Evolutionary conservation across 495 filamentous ascomycete species (phyloP).

Genomic region (Talaromyces thailandensis): DNA sequence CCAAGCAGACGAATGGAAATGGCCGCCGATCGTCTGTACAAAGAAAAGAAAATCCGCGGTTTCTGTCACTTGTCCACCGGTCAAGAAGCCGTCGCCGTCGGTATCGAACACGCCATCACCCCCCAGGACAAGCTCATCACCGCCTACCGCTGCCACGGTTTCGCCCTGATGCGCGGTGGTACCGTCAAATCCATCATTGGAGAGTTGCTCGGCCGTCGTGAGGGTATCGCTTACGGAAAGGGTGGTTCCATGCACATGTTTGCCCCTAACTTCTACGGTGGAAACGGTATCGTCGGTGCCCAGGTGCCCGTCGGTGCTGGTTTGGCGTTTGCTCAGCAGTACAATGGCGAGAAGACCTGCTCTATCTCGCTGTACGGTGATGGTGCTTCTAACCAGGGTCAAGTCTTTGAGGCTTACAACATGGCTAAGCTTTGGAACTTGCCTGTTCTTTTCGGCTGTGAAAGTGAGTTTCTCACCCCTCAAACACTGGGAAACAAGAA

Average conservation of each 20-base stretch:
- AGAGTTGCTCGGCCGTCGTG: slow-evolving; percentile 87
- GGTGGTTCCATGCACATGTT: slow-evolving; percentile 99
- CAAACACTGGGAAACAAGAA: too few species aligned
- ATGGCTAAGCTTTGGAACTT: slow-evolving; percentile 99
- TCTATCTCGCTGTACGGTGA: slow-evolving; percentile 92
- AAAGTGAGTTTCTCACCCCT: slow-evolving; percentile 72
- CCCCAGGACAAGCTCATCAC: slow-evolving; percentile 93
- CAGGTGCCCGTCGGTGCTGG: slow-evolving; percentile 97
- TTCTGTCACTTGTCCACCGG: slow-evolving; percentile 98
- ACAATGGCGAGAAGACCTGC: slow-evolving; percentile 73
- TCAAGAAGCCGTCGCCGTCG: slow-evolving; percentile 93
- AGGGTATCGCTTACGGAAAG: slow-evolving; percentile 97
- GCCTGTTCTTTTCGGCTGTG: slow-evolving; percentile 90
- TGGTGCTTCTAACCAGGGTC: slow-evolving; percentile 95
- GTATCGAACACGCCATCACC: slow-evolving; percentile 92
- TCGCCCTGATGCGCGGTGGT: slow-evolving; percentile 91
- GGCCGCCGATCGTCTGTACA: slow-evolving; percentile 95
- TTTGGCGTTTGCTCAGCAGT: slow-evolving; percentile 94
- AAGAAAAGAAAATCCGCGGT: slow-evolving; percentile 98
- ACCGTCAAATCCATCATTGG: slow-evolving; percentile 91
- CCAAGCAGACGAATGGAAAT: slow-evolving; percentile 88
- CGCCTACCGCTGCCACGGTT: slow-evolving; percentile 97
- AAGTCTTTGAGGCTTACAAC: slow-evolving; percentile 99
- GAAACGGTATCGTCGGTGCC: slow-evolving; percentile 97
- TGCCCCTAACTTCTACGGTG: slow-evolving; percentile 92